These are phyloP conservation scores for Choanephora cucurbitarum DNA, from an alignment of 371 early-diverging fungal species.

Conservation along the genomic window DNA sequence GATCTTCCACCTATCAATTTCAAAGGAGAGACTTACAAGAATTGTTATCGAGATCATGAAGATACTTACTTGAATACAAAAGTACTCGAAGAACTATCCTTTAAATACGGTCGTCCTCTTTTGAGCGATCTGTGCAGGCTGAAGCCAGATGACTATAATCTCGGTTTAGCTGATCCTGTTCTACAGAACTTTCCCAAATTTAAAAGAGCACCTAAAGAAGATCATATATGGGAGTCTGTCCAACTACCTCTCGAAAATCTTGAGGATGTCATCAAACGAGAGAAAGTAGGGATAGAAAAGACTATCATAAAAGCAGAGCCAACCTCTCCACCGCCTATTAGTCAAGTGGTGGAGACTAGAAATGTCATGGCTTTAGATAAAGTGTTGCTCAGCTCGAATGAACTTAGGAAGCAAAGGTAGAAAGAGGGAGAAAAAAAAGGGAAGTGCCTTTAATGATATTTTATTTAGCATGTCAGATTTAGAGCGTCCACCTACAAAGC, in stretches of 20 bases:
- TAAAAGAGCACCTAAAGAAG: constrained; percentile 27
- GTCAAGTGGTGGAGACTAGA: constrained; percentile 16
- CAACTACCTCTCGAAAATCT: constrained; percentile 25
- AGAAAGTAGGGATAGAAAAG: background rate
- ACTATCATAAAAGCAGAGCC: constrained; percentile 25
- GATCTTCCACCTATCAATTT: constrained; percentile 20
- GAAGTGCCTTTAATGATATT: background rate
- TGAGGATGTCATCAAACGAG: constrained; percentile 11
- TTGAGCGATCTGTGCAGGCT: constrained; percentile 30
- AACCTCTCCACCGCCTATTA: constrained; percentile 16
- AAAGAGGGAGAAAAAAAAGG: background rate
- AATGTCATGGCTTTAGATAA: constrained; percentile 34
- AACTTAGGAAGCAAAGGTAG: constrained; percentile 22
- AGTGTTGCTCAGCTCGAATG: constrained; percentile 19
- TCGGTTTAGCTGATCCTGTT: constrained; percentile 24
- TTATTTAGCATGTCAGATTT: background rate
- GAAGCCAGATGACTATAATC: constrained; percentile 26
- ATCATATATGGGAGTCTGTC: constrained; percentile 29
- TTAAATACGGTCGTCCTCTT: constrained; percentile 11
- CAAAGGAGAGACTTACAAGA: constrained; percentile 11
- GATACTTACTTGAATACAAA: constrained; percentile 27
- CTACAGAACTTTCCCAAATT: constrained; percentile 26
- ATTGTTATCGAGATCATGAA: constrained; percentile 28
- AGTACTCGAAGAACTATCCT: constrained; percentile 22
- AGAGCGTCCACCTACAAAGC: background rate